Evolutionary conservation across 345 rosid species (phyloP), one percentile per base, ranked within the genome.

Genomic region (Lepidium aucheri): DNA sequence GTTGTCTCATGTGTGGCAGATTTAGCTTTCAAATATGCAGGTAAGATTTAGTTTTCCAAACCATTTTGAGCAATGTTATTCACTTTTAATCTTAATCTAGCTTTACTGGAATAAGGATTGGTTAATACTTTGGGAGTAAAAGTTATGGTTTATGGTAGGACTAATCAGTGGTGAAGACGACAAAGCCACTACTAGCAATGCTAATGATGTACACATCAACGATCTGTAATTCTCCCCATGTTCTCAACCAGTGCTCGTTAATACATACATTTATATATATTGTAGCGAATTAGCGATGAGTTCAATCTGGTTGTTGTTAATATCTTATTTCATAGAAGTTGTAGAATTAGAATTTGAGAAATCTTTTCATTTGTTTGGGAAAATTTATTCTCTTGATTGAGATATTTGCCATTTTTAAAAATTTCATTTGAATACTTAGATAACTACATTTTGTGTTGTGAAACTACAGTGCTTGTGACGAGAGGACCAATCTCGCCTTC

Each of bases 1-100:
- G 78, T 87, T n/a, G 78, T 82, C 0, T 84, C 93, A 54, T 86
- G 88, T 76, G 54, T 89, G 18, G 70, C 91, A 24, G 97, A 89
- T 77, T 77, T 89, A 77, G 83, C 95, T 41, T 85, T 84, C 75
- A 88, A 81, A 72, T 92, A 81, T 54, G 67, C 94, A 36, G 96
- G 98, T 88, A 66, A 61, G 63, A 30, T n/a, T 28, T 32, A 16
- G 5, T 13, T n/a, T 24, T 46, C 22, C 20, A 5, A 65, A 52
- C 28, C 22, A 0, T 8, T 9, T 41, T 14, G 1, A n/a, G 3
- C 12, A 15, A 17, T 38, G 18, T n/a, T 39, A 57, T 22, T 49
- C 14, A 49, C 28, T 36, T 36, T 5, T 16, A 64, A 20, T 20
- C 56, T 46, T 63, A 46, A 36, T 24, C 35, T 28, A 41, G 60